Base-by-base conservation (phyloP, 148 eudicot species). In the Diospyros kaki region DNA sequence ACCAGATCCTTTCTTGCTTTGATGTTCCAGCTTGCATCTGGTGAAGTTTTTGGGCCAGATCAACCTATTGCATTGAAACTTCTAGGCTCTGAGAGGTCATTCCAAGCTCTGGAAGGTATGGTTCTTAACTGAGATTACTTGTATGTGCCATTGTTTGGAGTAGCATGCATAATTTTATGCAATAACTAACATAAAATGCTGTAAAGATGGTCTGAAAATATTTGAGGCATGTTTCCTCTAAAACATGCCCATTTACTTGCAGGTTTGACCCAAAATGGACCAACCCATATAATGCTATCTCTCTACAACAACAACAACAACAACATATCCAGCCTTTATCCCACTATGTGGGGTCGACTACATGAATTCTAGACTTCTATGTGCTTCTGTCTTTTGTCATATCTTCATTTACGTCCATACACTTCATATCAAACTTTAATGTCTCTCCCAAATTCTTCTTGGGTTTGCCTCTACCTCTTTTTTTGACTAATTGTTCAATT, bases 31-130 rank as follows among this genome's bases (percentile, higher is more conserved):
- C 93, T 93, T 80, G 98, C 98, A 56, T 89, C 98, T 76, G 98
- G 98, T 51, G 93, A 86, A 83, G 98, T 90, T 66, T 91, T 93
- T 62, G 98, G 98, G 4, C 90, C 82, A 2, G 77, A 91, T 83
- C 98, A 93, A 81, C 98, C 97, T 66, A 85, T 91, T 81, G 88
- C 98, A 46, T 83, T 93, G 75, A 88, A 84, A 80, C 81, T 92
- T 74, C 73, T 92, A 66, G 97, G 97, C 62, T 92, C 97, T 6
- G 90, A 87, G 77, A 84, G 89, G 75, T 92, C 97, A 18, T 17
- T 86, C 28, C 78, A 85, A 79, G 97, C 97, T 73, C 87, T 92
- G 70, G 97, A 92, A 88, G 96, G 91, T 91, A 61, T 53, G 68
- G 41, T 43, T 62, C 61, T 43, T 45, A 48, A n/a, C 54, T 28